Base-by-base conservation (phyloP, 768 basidiomycete genomes). In the Tylopilus sp. region DNA sequence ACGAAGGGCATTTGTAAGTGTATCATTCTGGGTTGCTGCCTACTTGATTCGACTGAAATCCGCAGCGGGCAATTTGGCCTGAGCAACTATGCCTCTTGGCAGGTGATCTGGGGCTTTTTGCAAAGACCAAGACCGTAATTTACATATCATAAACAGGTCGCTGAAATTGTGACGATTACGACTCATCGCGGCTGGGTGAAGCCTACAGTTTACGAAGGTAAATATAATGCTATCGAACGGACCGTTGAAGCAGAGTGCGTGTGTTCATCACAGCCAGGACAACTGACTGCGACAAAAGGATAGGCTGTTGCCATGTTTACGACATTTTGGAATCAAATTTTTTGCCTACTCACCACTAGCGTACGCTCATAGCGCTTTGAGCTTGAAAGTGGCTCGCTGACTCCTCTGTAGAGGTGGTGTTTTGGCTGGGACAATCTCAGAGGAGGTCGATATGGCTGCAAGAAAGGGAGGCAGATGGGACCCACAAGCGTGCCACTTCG, bases 1-100 rank as follows among this genome's bases (percentile, higher is more conserved):
- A 75, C 48, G 75, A 78, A 58, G 79, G 81, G 4, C 71, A 76
- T 57, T 81, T 82, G 61, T 77, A 68, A 52, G 75, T 62, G 4
- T 20, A 40, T 36, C 53, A 21, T 28, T 17, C 15, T 42, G 6
- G 39, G 26, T 23, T 28, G 23, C 13, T 36, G n/a, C n/a, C 25
- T 21, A n/a, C 20, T 44, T 44, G n/a, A 33, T 20, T 25, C 21
- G 25, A 40, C 18, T 10, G n/a, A 21, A 7, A 35, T 40, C 40
- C 39, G 22, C 36, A 52, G 48, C 12, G 54, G 56, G 9, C 45
- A 60, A 30, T 55, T 63, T 45, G 56, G 57, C 15, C 23, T 55
- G 38, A 51, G 47, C 35, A 61, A 60, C 38, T 57, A 59, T 20
- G 21, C 17, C 49, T 63, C 68, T 6, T 75, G 71, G 71, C 70